phyloP scores from a whole-genome alignment of 75 land plant genomes.

The Selaginella tamariscina region DNA sequence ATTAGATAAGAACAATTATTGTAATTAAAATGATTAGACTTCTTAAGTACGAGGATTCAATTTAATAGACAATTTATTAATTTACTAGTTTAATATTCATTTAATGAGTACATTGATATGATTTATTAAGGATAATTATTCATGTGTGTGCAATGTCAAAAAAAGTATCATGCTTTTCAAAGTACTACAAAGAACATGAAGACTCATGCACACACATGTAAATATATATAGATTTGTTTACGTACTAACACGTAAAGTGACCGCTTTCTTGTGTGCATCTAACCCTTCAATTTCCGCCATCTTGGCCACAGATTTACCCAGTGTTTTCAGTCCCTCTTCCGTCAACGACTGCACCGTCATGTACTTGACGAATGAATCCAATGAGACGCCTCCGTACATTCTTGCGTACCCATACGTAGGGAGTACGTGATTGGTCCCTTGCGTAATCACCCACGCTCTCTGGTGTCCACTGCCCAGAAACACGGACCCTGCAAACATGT shows the following conservation, averaged over 20 bases:
- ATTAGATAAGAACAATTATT: no score
- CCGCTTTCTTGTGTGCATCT: slow-evolving; percentile 92
- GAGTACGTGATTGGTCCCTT: slow-evolving; percentile 98
- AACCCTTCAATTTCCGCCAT: slow-evolving; percentile 99
- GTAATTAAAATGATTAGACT: no score
- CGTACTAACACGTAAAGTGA: slow-evolving; percentile 48
- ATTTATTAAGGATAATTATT: no score
- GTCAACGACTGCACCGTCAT: slow-evolving; percentile 91
- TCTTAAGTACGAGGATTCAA: no score
- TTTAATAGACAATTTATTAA: no score
- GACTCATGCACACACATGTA: no score
- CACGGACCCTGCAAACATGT: slow-evolving; percentile 67
- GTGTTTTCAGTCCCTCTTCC: slow-evolving; percentile 58
- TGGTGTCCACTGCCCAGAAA: slow-evolving; percentile 95
- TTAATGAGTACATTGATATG: no score
- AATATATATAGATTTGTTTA: not conserved
- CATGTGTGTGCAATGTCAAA: no score
- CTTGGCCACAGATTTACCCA: slow-evolving; percentile 82
- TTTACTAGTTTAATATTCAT: no score
- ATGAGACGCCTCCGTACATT: slow-evolving; percentile 92
- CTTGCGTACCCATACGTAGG: slow-evolving; percentile 88
- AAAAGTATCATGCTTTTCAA: no score
- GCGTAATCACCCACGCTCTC: slow-evolving; percentile 99
- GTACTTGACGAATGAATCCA: slow-evolving; percentile 86
- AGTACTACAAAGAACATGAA: no score